Evolutionary conservation across 225 moss, liverwort and hornwort species (phyloP).

Genomic region (Pleurozium schreberi): DNA sequence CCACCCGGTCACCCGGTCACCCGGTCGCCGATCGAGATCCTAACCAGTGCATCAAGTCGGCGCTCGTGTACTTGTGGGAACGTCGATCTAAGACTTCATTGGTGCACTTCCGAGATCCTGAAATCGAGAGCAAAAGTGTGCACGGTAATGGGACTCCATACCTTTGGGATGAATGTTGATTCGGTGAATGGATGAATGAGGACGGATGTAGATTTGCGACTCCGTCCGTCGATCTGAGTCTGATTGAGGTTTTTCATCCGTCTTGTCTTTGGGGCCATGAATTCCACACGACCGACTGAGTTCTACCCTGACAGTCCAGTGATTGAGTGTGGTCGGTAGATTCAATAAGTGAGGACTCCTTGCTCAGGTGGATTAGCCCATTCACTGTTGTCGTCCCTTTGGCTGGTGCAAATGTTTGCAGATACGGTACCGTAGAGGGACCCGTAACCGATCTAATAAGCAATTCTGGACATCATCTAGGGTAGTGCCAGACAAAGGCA

Average conservation of each 20-base stretch:
- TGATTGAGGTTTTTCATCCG: background rate
- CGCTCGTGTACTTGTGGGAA: background rate
- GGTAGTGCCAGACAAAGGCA: too few relatives aligned
- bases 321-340: background rate
- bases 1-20: background rate
- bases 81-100: slow-evolving; percentile 6
- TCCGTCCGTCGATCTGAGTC: background rate
- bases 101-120: background rate
- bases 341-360: background rate
- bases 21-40: background rate
- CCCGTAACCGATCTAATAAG: too few relatives aligned
- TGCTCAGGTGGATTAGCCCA: background rate
- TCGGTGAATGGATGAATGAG: background rate
- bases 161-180: background rate
- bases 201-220: background rate
- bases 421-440: too few relatives aligned
- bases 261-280: background rate
- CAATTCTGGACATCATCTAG: too few relatives aligned
- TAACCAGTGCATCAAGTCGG: background rate
- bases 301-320: background rate
- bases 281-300: too few relatives aligned
- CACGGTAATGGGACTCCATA: background rate
- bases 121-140: background rate
- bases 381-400: too few relatives aligned
- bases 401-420: too few relatives aligned